Conservation (phyloP, 768 basidiomycete genomes). For the Pluteus cervinus region DNA sequence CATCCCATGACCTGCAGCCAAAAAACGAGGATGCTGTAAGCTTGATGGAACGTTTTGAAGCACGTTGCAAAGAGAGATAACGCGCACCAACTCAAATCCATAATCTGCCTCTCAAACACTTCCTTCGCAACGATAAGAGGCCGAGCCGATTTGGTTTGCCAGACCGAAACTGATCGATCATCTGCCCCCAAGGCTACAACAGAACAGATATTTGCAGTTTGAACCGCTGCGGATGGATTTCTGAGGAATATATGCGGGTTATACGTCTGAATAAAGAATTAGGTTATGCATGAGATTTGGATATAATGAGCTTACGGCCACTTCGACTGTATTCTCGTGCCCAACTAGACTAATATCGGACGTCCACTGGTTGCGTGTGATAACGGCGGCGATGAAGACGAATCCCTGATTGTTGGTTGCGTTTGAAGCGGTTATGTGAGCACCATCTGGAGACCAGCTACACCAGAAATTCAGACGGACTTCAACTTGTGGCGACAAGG, state of each 20-base stretch:
- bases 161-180: conserved; percentile 89
- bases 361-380: conserved; percentile 83
- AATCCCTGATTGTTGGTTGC: conserved; percentile 95
- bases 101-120: conserved; percentile 89
- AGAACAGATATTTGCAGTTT: conserved; percentile 81
- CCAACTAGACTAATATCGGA: conserved; percentile 93
- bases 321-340: conserved; percentile 95
- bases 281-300: conserved; percentile 2
- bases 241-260: conserved; percentile 93
- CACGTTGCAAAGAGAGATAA: neutral
- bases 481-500: neutral
- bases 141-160: conserved; percentile 90
- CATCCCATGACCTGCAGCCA: conserved; percentile 78
- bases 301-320: conserved; percentile 56
- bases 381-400: conserved; percentile 96
- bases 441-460: conserved; percentile 99
- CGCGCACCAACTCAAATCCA: conserved; percentile 91
- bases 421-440: conserved; percentile 95
- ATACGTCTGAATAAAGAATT: conserved; percentile 53
- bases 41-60: conserved; percentile 4
- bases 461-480: conserved; percentile 3
- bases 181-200: conserved; percentile 93
- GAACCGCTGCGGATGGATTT: conserved; percentile 57
- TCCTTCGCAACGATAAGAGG: conserved; percentile 92
- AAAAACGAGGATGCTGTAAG: conserved; percentile 5